These are phyloP conservation scores for Hsuehochloa calcarea DNA, from an alignment of 176 grass and related monocot genomes.

Conservation along the genomic window DNA sequence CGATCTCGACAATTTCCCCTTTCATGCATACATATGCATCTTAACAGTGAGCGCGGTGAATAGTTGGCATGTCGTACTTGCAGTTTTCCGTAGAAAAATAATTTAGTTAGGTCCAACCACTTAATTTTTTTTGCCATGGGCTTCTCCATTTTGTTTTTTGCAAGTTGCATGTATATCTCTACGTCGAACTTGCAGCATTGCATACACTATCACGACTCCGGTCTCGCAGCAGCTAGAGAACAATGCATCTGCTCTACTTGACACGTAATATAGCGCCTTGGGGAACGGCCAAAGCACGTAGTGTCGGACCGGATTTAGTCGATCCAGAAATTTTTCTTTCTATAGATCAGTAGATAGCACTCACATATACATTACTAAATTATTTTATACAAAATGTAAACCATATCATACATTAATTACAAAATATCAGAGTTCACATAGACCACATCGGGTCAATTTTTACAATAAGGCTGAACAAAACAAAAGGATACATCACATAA, in stretches of 20 bases:
- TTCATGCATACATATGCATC: neutral
- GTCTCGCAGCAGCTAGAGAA: neutral
- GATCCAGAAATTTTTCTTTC: too few species aligned
- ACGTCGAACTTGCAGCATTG: constrained; percentile 24
- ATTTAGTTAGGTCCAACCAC: constrained; percentile 35
- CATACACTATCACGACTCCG: constrained; percentile 19
- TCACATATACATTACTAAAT: too few species aligned
- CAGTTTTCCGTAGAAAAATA: neutral
- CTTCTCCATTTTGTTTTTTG: neutral
- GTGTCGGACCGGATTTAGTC: too few species aligned
- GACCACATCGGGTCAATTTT: too few species aligned
- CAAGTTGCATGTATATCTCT: neutral
- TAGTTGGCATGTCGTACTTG: constrained; percentile 23
- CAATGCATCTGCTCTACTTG: neutral
- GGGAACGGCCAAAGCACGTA: constrained; percentile 15
- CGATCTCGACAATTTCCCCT: neutral
- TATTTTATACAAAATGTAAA: too few species aligned
- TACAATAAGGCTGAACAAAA: too few species aligned
- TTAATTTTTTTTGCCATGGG: neutral
- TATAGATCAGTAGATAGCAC: too few species aligned
- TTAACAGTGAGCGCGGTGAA: neutral
- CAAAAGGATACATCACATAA: too few species aligned
- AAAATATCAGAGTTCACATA: too few species aligned
- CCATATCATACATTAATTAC: too few species aligned
- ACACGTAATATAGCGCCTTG: neutral